These are phyloP conservation scores for Dipodascus albidus DNA, from an alignment of 805 yeast species.

Conservation along the genomic window DNA sequence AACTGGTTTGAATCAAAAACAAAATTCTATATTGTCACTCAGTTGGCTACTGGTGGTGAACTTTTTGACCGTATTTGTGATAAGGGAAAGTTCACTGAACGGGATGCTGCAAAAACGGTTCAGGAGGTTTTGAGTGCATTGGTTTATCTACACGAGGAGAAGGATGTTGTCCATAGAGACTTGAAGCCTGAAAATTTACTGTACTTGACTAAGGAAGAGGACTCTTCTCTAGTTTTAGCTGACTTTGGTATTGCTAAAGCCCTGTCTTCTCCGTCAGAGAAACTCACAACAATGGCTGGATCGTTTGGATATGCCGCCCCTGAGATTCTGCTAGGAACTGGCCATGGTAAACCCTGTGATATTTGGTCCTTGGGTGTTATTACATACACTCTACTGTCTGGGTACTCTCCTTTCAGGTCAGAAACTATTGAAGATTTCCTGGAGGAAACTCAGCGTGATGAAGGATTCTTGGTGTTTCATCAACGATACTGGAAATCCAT, in stretches of 20 bases:
- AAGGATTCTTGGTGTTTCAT: constrained; percentile 70
- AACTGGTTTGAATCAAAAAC: constrained; percentile 93
- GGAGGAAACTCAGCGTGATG: constrained; percentile 61
- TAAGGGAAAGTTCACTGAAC: constrained; percentile 77
- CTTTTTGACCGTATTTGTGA: constrained; percentile 76
- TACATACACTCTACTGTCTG: constrained; percentile 79
- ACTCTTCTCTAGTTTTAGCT: constrained; percentile 73
- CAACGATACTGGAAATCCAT: constrained; percentile 77
- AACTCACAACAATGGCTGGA: constrained; percentile 68
- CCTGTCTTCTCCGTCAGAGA: constrained; percentile 44
- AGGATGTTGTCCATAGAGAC: constrained; percentile 84
- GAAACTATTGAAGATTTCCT: constrained; percentile 75
- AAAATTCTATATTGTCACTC: constrained; percentile 88
- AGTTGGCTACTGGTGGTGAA: constrained; percentile 94
- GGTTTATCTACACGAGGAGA: constrained; percentile 53
- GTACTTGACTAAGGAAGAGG: constrained; percentile 47
- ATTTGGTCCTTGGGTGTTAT: constrained; percentile 94
- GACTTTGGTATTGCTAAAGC: constrained; percentile 94
- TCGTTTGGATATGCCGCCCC: constrained; percentile 97
- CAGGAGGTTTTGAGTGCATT: constrained; percentile 70
- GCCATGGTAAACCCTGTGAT: constrained; percentile 94
- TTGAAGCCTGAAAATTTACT: constrained; percentile 89
- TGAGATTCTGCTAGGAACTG: constrained; percentile 68
- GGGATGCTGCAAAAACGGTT: constrained; percentile 69
- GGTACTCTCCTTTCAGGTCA: constrained; percentile 84